Percentiles rank a stretch among this genome's conserved stretches.
Conservation (phyloP, 1,139 yeast species). For the Cylindricascospora bacillispora region DNA sequence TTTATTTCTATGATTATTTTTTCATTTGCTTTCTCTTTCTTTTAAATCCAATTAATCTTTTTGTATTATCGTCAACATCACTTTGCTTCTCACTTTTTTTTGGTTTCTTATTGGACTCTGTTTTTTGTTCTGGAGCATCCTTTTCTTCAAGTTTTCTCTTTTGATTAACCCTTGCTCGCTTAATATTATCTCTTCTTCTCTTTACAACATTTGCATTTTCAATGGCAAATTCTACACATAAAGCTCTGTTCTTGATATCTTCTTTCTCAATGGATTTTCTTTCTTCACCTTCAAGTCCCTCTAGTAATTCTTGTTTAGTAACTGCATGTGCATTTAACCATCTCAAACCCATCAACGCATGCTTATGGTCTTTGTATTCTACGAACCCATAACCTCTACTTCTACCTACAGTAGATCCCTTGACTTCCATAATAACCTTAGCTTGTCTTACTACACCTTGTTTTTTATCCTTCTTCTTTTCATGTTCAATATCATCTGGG, state of each 20-base stretch:
- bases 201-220: slow-evolving; percentile 90
- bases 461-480: slow-evolving; percentile 49
- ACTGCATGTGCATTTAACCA: slow-evolving; percentile 95
- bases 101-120: background rate
- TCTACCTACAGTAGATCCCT: slow-evolving; percentile 76
- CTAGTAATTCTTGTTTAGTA: slow-evolving; percentile 51
- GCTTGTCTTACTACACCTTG: slow-evolving; percentile 90
- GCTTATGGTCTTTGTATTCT: slow-evolving; percentile 83
- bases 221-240: slow-evolving; percentile 90
- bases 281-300: slow-evolving; percentile 64
- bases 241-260: slow-evolving; percentile 49
- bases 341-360: slow-evolving; percentile 92
- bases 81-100: background rate
- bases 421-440: slow-evolving; percentile 82
- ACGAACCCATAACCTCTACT: slow-evolving; percentile 95
- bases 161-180: slow-evolving; percentile 51
- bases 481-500: slow-evolving; percentile 34
- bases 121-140: slow-evolving; percentile 9
- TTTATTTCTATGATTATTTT: slow-evolving; percentile 1
- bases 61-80: slow-evolving; percentile 1
- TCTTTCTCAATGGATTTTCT: slow-evolving; percentile 40
- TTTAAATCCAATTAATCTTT: slow-evolving; percentile 1
- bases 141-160: slow-evolving; percentile 41
- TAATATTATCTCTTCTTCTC: slow-evolving; percentile 67
- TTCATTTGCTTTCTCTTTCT: slow-evolving; percentile 1